Conservation (phyloP, 2,329 filamentous ascomycete genomes). For the Lachnellula hyalina region DNA sequence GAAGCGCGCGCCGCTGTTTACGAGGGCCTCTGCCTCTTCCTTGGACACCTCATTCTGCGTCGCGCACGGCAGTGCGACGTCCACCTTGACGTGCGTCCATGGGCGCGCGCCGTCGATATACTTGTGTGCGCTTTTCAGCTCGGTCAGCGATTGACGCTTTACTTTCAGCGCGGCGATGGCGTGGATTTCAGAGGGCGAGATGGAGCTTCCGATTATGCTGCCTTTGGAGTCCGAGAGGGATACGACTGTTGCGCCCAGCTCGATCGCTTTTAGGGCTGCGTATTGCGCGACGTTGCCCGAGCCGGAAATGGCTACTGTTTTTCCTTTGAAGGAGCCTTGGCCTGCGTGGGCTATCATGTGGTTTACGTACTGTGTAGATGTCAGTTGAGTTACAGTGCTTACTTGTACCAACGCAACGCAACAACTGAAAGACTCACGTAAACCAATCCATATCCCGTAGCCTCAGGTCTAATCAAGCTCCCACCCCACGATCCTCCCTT, state of each 20-base stretch:
- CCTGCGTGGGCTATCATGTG: slow-evolving; percentile 94
- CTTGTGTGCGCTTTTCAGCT: slow-evolving; percentile 68
- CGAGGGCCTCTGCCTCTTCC: slow-evolving; percentile 80
- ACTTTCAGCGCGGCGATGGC: slow-evolving; percentile 83
- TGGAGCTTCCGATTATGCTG: slow-evolving; percentile 67
- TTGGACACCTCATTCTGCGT: slow-evolving; percentile 97
- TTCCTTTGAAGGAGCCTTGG: slow-evolving; percentile 79
- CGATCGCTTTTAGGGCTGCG: slow-evolving; percentile 91
- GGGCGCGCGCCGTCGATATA: slow-evolving; percentile 85
- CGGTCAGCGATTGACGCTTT: slow-evolving; percentile 74
- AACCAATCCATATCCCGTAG: slow-evolving; percentile 91
- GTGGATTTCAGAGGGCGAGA: slow-evolving; percentile 75
- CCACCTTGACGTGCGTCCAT: slow-evolving; percentile 86
- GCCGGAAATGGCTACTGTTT: slow-evolving; percentile 91
- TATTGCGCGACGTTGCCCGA: slow-evolving; percentile 98
- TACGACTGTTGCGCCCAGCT: slow-evolving; percentile 88
- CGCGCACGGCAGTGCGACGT: slow-evolving; percentile 86
- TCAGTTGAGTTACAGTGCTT: background rate
- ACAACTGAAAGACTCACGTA: slow-evolving; percentile 52
- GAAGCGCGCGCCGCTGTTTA: slow-evolving; percentile 71
- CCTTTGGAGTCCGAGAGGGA: slow-evolving; percentile 94
- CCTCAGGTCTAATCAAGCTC: slow-evolving; percentile 89
- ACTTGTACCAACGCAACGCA: too few relatives aligned
- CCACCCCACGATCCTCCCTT: slow-evolving; percentile 95
- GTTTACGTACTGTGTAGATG: slow-evolving; percentile 61